A percentile compares a stretch with the other conserved stretches of the same genome.
phyloP scores from a whole-genome alignment of 108 stramenopile genomes.

The Conticribra weissflogii region DNA sequence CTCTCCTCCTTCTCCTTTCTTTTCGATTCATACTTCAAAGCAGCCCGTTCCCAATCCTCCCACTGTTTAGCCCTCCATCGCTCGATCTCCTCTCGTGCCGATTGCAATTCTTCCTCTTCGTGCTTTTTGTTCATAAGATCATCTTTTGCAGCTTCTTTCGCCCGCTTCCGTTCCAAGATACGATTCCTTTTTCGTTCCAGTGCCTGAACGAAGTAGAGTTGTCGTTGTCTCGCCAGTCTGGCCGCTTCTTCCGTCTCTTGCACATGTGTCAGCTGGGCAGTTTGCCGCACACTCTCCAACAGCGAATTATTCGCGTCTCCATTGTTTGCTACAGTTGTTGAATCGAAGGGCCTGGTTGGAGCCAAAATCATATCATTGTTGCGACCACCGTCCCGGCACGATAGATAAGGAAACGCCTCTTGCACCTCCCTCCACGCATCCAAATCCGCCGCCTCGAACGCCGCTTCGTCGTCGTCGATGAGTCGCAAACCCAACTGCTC shows the following conservation, averaged over 20 bases:
- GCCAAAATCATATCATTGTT: not conserved
- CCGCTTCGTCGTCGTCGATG: slow-evolving; percentile 65
- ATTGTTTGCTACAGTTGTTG: slow-evolving; percentile 13
- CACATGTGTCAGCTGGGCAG: slow-evolving; percentile 14
- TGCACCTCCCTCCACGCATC: slow-evolving; percentile 52
- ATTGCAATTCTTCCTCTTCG: slow-evolving; percentile 16
- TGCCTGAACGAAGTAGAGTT: slow-evolving; percentile 16
- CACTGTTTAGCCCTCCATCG: slow-evolving; percentile 28
- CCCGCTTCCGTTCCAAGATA: slow-evolving; percentile 18
- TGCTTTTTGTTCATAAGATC: slow-evolving; percentile 6
- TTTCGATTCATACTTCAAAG: not conserved
- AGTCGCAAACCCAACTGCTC: slow-evolving; percentile 47
- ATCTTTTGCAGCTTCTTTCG: slow-evolving; percentile 8
- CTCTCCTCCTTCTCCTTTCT: slow-evolving; percentile 8
- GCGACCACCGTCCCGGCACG: not conserved
- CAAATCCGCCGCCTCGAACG: slow-evolving; percentile 35
- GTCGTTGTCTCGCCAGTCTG: slow-evolving; percentile 7
- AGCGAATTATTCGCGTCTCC: slow-evolving; percentile 21
- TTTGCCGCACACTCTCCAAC: slow-evolving; percentile 22
- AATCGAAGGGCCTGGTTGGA: not conserved
- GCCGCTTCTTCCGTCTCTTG: slow-evolving; percentile 28
- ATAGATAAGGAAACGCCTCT: slow-evolving; percentile 52
- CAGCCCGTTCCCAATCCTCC: slow-evolving; percentile 16
- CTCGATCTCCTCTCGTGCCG: slow-evolving; percentile 33
- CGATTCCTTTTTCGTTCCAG: slow-evolving; percentile 32